phyloP scores from a whole-genome alignment of 345 rosid species.

The Hibiscus syriacus region DNA sequence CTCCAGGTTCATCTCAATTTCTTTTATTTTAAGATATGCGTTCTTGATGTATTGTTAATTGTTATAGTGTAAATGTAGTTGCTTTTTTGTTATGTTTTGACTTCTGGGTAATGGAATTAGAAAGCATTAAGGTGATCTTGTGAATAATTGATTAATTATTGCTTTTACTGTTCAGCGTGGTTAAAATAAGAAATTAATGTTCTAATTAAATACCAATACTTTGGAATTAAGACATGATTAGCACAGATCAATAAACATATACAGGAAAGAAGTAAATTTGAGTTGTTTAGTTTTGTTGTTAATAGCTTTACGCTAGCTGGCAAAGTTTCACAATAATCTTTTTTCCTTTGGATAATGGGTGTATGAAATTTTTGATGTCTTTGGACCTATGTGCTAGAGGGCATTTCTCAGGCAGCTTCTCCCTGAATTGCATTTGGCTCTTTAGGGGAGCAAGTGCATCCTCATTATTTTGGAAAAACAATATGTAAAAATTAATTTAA shows the following conservation, averaged over 20 bases:
- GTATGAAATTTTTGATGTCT: neutral
- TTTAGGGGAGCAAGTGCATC: too few species aligned
- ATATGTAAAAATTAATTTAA: too few species aligned
- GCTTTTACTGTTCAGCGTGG: neutral
- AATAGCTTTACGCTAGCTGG: neutral
- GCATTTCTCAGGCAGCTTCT: neutral
- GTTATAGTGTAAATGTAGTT: neutral
- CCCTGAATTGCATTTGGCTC: too few species aligned
- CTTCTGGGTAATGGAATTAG: neutral
- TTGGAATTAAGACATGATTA: neutral
- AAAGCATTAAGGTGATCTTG: neutral
- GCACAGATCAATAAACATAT: neutral
- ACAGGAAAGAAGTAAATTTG: neutral
- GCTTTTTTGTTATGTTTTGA: neutral
- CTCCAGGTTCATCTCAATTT: conserved; percentile 53
- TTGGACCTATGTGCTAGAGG: neutral
- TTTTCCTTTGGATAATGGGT: neutral
- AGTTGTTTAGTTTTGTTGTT: neutral
- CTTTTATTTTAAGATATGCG: neutral
- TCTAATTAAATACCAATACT: neutral
- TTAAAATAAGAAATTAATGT: neutral
- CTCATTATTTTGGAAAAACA: too few species aligned
- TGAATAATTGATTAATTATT: neutral
- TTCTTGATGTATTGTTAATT: neutral
- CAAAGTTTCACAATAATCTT: neutral